phyloP scores from a whole-genome alignment of 768 basidiomycete genomes.

The Pilatotrama ljubarskyi region DNA sequence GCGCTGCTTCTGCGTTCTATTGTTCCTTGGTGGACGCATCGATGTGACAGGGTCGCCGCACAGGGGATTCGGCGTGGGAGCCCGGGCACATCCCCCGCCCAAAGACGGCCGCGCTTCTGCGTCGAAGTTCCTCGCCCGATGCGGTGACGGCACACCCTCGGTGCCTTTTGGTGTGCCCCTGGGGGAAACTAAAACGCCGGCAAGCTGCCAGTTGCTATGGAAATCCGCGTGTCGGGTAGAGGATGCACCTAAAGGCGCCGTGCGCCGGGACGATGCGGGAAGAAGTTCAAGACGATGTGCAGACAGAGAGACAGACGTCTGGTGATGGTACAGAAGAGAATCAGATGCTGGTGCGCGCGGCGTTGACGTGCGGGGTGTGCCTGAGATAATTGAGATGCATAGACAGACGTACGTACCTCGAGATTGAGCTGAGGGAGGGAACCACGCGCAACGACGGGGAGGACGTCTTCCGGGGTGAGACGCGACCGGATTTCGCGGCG shows the following conservation, averaged over 20 bases:
- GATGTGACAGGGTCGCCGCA: not conserved
- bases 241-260: not conserved
- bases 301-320: not conserved
- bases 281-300: not conserved
- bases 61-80: conserved; percentile 6
- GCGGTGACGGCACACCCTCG: conserved; percentile 5
- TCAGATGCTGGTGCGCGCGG: conserved; percentile 4
- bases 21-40: too few relatives aligned
- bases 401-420: not conserved
- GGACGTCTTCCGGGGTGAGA: conserved; percentile 7
- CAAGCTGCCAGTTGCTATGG: conserved; percentile 4
- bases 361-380: conserved; percentile 12
- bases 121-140: conserved; percentile 8
- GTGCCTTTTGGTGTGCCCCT: not conserved
- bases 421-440: not conserved
- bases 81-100: conserved; percentile 1
- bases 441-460: not conserved
- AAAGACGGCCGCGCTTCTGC: not conserved
- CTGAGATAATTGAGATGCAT: not conserved
- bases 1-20: not conserved
- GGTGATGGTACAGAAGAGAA: not conserved
- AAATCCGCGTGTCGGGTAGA: not conserved
- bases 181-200: not conserved
- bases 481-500: conserved; percentile 12
- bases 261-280: not conserved